phyloP scores from a whole-genome alignment of 345 rosid genomes.

The Erodium maritimum region DNA sequence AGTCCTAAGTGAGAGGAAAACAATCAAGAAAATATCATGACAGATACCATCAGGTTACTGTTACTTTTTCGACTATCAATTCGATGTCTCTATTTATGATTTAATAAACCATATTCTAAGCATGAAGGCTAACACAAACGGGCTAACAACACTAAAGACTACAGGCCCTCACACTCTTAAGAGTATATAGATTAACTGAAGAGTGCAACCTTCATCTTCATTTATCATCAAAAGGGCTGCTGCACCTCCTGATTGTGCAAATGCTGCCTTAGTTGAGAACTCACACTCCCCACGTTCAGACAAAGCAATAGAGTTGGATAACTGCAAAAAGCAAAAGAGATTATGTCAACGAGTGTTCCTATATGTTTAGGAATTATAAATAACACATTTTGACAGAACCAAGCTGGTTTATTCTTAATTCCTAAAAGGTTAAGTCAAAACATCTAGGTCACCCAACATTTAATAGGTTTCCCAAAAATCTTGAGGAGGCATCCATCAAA shows the following conservation, averaged over 20 bases:
- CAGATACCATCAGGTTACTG: neutral
- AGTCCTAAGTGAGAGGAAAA: constrained; percentile 28
- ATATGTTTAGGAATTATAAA: too few species aligned
- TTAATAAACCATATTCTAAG: neutral
- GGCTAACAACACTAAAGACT: neutral
- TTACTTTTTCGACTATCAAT: neutral
- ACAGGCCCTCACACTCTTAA: neutral
- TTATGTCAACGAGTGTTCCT: neutral
- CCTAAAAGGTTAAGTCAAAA: neutral
- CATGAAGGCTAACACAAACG: neutral
- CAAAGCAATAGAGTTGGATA: constrained; percentile 50
- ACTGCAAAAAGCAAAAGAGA: constrained; percentile 24
- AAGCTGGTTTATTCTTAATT: neutral
- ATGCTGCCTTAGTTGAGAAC: constrained; percentile 58
- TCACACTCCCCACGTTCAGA: constrained; percentile 74
- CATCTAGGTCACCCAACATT: neutral
- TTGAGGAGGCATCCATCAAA: neutral
- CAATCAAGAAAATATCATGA: neutral
- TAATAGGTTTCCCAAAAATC: neutral
- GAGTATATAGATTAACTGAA: constrained; percentile 6
- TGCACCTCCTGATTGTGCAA: constrained; percentile 77
- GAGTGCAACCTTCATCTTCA: constrained; percentile 58
- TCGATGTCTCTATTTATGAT: neutral
- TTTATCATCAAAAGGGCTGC: constrained; percentile 67
- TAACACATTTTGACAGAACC: neutral